Evolutionary conservation across 306 rosid genomes (phyloP).

Genomic region (Corylus americana): DNA sequence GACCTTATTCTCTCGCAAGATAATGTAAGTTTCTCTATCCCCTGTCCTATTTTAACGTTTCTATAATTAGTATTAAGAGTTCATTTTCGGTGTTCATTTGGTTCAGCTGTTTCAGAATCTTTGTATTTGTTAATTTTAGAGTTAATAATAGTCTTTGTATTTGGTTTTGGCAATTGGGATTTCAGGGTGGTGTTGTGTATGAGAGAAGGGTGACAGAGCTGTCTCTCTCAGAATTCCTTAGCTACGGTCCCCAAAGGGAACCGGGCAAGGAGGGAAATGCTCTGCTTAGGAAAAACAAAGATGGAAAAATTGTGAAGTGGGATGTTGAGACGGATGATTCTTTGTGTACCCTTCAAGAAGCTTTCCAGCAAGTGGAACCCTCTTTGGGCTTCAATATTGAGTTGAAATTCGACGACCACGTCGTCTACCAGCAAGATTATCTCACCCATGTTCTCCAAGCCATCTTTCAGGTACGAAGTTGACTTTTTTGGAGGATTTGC

Average conservation of each 20-base stretch:
- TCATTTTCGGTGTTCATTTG: background rate
- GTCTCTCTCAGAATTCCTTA: constrained; percentile 43
- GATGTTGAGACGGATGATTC: constrained; percentile 49
- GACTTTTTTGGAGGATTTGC: background rate
- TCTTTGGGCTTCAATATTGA: constrained; percentile 58
- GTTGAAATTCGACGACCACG: constrained; percentile 51
- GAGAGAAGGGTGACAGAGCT: constrained; percentile 55
- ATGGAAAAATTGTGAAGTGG: constrained; percentile 50
- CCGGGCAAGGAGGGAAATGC: constrained; percentile 35
- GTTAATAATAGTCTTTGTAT: background rate
- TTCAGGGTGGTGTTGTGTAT: constrained; percentile 48
- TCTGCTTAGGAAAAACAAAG: constrained; percentile 45
- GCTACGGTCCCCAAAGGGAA: constrained; percentile 54
- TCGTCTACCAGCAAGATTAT: constrained; percentile 41
- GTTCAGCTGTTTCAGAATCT: background rate
- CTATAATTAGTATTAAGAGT: background rate
- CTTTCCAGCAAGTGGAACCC: constrained; percentile 45
- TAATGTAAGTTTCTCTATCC: constrained; percentile 19
- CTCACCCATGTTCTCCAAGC: constrained; percentile 36
- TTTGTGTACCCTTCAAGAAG: constrained; percentile 52
- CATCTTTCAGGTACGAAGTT: constrained; percentile 29
- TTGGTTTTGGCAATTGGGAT: background rate
- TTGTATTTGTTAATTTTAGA: background rate
- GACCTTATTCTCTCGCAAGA: constrained; percentile 44
- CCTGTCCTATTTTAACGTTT: background rate